A percentile compares a stretch with the other conserved stretches of the same genome.
phyloP scores from a whole-genome alignment of 2,329 filamentous ascomycete genomes.

The Colletotrichum kahawae region DNA sequence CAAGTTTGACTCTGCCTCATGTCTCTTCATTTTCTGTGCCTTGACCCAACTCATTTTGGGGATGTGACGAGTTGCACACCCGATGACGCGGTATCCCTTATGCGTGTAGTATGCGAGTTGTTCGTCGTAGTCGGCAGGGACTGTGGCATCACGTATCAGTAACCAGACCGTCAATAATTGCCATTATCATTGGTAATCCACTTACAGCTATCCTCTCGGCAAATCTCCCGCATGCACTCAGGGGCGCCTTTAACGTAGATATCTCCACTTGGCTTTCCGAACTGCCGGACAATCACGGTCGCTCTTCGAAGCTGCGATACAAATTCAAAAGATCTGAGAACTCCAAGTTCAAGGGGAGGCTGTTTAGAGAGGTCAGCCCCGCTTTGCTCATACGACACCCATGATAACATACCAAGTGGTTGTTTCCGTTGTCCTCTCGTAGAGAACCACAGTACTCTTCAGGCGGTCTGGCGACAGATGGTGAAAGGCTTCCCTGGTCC shows the following conservation, averaged over 20 bases:
- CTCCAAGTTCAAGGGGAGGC: slow-evolving; percentile 80
- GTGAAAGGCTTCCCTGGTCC: slow-evolving; percentile 76
- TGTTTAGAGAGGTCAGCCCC: slow-evolving; percentile 28
- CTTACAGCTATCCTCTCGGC: slow-evolving; percentile 77
- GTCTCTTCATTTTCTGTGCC: slow-evolving; percentile 88
- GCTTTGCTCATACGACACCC: background rate
- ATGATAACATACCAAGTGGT: slow-evolving; percentile 30
- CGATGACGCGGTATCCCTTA: slow-evolving; percentile 94
- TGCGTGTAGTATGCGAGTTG: slow-evolving; percentile 91
- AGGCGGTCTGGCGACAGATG: slow-evolving; percentile 88
- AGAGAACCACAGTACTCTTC: slow-evolving; percentile 36
- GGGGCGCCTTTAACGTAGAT: slow-evolving; percentile 97
- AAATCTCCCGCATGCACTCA: slow-evolving; percentile 96
- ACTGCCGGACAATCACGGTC: slow-evolving; percentile 89
- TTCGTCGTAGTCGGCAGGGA: slow-evolving; percentile 90
- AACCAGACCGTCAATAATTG: background rate
- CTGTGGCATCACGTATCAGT: slow-evolving; percentile 35
- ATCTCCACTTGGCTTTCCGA: slow-evolving; percentile 82
- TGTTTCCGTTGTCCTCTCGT: slow-evolving; percentile 28
- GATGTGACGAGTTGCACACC: slow-evolving; percentile 88
- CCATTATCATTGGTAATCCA: slow-evolving; percentile 36
- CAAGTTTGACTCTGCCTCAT: slow-evolving; percentile 82
- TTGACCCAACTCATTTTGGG: slow-evolving; percentile 91
- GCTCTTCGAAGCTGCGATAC: slow-evolving; percentile 90
- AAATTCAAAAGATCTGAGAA: slow-evolving; percentile 92